Evolutionary conservation across 2,329 filamentous ascomycete genomes (phyloP), one percentile per base, ranked within the genome.

Genomic region (Botrytis paeoniae): DNA sequence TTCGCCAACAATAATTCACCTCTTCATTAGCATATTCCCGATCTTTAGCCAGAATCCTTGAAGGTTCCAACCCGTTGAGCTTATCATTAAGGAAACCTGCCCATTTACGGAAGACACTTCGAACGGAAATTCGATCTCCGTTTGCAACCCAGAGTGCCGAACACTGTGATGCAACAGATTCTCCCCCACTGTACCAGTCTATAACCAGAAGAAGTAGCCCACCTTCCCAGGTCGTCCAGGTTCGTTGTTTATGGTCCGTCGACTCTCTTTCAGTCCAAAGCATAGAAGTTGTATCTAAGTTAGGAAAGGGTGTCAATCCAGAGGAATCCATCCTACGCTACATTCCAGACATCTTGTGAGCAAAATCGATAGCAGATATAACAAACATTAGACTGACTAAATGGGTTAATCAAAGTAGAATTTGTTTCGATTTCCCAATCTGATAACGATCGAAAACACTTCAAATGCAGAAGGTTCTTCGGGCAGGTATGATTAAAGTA

Each of bases 111-210:
- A n/a, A 54, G 25, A n/a, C 25, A n/a, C 25, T 54, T 4, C 0
- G 2, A 7, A 54, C 12, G n/a, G 48, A 14, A 54, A n/a, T 3
- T n/a, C 25, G 25, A 54, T 16, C 12, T 51, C 1, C 48, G 12
- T 3, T 0, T 25, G 4, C 16, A 0, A 0, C 2, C 54, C n/a
- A 59, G 1, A 20, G 3, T 59, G 16, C 54, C 14, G 3, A 2
- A 32, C 14, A 2, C 8, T 9, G 2, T 8, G 4, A 14, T n/a
- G 0, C 12, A 6, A 3, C 1, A 54, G 48, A 10, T 3, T 10
- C 8, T 2, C 54, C 54, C 8, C 20, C 22, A 9, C 32, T n/a
- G 59, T 39, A 39, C 35, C 35, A 39, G 59, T 61, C 59, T 39
- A 39, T 9, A 25, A 16, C 59, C 2, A 61, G 35, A 37, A 39